Conservation (phyloP, 2,329 filamentous ascomycete genomes). For the Fusarium sororula region DNA sequence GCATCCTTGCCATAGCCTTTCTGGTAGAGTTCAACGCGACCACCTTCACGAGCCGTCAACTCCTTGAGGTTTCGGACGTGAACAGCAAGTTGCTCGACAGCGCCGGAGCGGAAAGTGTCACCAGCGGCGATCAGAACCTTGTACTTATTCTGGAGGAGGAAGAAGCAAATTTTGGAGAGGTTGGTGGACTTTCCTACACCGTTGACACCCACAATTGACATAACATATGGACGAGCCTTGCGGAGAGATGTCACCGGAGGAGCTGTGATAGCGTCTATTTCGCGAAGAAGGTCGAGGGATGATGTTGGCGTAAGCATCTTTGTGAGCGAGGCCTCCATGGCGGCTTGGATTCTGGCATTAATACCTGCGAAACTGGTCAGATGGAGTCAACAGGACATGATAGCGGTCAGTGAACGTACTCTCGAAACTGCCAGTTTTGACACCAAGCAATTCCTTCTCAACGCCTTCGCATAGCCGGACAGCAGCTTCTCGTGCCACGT, state of each 20-base stretch:
- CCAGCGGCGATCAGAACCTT: constrained; percentile 92
- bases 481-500: constrained; percentile 93
- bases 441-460: constrained; percentile 86
- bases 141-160: constrained; percentile 96
- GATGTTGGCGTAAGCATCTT: constrained; percentile 97
- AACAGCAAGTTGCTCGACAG: constrained; percentile 95
- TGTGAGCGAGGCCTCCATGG: constrained; percentile 90
- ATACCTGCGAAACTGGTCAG: constrained; percentile 61
- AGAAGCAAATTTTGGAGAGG: constrained; percentile 97
- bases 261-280: constrained; percentile 82
- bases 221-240: constrained; percentile 85
- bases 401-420: constrained; percentile 51
- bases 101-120: constrained; percentile 96
- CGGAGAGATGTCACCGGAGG: constrained; percentile 71
- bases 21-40: constrained; percentile 89
- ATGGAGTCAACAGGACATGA: not conserved
- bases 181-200: constrained; percentile 99
- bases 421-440: constrained; percentile 93
- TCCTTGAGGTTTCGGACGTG: constrained; percentile 95
- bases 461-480: constrained; percentile 91
- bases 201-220: constrained; percentile 98
- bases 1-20: constrained; percentile 99
- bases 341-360: constrained; percentile 81
- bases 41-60: constrained; percentile 83
- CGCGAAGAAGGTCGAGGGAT: constrained; percentile 91